phyloP scores from a whole-genome alignment of 768 basidiomycete species.

The Coprinellus micaceus region DNA sequence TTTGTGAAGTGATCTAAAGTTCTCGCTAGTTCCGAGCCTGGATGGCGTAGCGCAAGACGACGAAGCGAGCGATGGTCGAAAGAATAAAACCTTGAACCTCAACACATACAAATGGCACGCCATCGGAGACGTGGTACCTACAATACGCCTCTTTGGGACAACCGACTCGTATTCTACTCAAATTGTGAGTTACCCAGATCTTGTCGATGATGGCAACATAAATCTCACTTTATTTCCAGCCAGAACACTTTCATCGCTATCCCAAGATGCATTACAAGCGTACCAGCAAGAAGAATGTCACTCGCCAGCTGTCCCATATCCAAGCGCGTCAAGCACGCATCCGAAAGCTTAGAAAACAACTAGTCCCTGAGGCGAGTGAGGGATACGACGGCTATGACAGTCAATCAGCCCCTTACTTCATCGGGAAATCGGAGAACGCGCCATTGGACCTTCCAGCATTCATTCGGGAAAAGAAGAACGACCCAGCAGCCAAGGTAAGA shows the following conservation, averaged over 20 bases:
- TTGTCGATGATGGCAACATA: neutral
- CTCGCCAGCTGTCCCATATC: neutral
- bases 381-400: neutral
- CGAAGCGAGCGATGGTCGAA: neutral
- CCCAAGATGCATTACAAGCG: neutral
- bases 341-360: neutral
- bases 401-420: neutral
- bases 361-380: neutral
- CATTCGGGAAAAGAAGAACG: neutral
- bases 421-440: neutral
- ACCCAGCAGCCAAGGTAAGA: neutral
- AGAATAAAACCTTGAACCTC: neutral
- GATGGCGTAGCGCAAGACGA: too few species aligned
- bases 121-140: neutral
- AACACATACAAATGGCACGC: slow-evolving; percentile 2
- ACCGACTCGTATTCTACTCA: slow-evolving; percentile 15
- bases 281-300: neutral
- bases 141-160: neutral
- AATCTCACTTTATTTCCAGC: neutral
- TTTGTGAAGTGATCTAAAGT: too few species aligned
- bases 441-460: neutral
- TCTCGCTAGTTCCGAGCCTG: too few species aligned
- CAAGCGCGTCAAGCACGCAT: too few species aligned
- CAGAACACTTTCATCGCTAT: neutral
- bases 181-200: slow-evolving; percentile 12